Percentiles rank a stretch among this genome's conserved stretches.
Evolutionary conservation across 2,329 filamentous ascomycete genomes (phyloP).

Genomic region (Aspergillus carbonarius): DNA sequence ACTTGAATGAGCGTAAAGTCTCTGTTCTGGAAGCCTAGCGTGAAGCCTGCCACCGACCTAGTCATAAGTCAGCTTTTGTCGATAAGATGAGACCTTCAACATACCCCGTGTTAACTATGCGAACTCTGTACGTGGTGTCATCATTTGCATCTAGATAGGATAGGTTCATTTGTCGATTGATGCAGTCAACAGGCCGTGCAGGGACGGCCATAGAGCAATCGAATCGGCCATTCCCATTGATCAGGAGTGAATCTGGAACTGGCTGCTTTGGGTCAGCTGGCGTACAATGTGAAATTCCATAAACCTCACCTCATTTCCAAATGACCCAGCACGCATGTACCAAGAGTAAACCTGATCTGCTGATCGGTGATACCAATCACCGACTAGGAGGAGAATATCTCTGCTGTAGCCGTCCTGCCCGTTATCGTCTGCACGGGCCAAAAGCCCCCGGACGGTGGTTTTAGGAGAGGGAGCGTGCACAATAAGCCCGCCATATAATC

Average conservation of each 20-base stretch:
- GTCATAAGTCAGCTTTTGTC: conserved; percentile 4
- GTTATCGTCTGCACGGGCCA: conserved; percentile 7
- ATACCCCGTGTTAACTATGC: conserved; percentile 48
- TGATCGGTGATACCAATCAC: conserved; percentile 52
- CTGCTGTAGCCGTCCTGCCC: conserved; percentile 32
- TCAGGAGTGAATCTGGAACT: conserved; percentile 49
- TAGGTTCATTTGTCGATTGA: conserved; percentile 21
- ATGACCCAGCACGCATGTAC: conserved; percentile 46
- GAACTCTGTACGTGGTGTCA: conserved; percentile 33
- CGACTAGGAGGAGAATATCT: conserved; percentile 48
- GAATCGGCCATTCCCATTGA: conserved; percentile 50
- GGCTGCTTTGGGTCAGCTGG: conserved; percentile 34
- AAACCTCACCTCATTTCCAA: conserved; percentile 43
- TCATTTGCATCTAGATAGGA: conserved; percentile 28
- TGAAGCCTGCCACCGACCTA: conserved; percentile 44
- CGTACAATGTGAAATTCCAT: not conserved
- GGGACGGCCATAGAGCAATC: conserved; percentile 48
- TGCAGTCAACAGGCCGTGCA: conserved; percentile 48
- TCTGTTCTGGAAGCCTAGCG: conserved; percentile 32
- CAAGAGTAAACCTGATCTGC: conserved; percentile 44
- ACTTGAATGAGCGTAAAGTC: conserved; percentile 39
- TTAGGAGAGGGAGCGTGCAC: conserved; percentile 42
- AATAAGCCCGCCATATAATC: conserved; percentile 49
- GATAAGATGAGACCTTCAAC: not conserved
- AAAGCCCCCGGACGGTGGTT: conserved; percentile 18